Conservation (phyloP, 2,329 filamentous ascomycete species). For the Cadophora luteo-olivacea region DNA sequence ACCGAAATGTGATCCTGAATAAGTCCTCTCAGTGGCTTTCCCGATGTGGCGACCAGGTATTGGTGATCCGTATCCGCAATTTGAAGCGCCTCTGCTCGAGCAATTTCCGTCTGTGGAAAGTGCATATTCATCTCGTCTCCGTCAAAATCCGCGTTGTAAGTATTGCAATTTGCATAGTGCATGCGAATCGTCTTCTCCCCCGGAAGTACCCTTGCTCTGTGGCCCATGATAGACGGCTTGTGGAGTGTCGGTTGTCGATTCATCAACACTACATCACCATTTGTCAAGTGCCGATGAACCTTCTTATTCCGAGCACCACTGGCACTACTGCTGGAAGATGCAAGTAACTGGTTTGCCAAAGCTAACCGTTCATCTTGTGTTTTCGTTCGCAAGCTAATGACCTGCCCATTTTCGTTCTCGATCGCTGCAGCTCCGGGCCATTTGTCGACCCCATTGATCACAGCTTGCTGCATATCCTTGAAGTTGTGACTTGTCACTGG, state of each 20-base stretch:
- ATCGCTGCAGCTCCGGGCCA: slow-evolving; percentile 96
- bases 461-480: slow-evolving; percentile 91
- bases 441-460: slow-evolving; percentile 90
- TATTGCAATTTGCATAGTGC: slow-evolving; percentile 99
- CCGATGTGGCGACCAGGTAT: slow-evolving; percentile 91
- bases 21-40: slow-evolving; percentile 90
- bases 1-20: slow-evolving; percentile 99
- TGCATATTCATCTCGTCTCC: slow-evolving; percentile 99
- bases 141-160: slow-evolving; percentile 99
- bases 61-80: slow-evolving; percentile 97
- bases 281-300: slow-evolving; percentile 93
- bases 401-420: slow-evolving; percentile 93
- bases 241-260: slow-evolving; percentile 97
- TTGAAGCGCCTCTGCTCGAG: slow-evolving; percentile 88
- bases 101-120: slow-evolving; percentile 96
- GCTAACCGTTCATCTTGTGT: slow-evolving; percentile 86
- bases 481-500: slow-evolving; percentile 98
- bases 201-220: slow-evolving; percentile 87
- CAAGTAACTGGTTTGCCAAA: slow-evolving; percentile 90
- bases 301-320: slow-evolving; percentile 90
- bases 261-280: slow-evolving; percentile 97
- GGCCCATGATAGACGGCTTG: slow-evolving; percentile 99
- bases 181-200: slow-evolving; percentile 98
- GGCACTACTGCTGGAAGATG: slow-evolving; percentile 76
- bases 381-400: slow-evolving; percentile 87